Base-by-base conservation (phyloP, 1,139 yeast genomes). In the Saccharomyces hybrid region DNA sequence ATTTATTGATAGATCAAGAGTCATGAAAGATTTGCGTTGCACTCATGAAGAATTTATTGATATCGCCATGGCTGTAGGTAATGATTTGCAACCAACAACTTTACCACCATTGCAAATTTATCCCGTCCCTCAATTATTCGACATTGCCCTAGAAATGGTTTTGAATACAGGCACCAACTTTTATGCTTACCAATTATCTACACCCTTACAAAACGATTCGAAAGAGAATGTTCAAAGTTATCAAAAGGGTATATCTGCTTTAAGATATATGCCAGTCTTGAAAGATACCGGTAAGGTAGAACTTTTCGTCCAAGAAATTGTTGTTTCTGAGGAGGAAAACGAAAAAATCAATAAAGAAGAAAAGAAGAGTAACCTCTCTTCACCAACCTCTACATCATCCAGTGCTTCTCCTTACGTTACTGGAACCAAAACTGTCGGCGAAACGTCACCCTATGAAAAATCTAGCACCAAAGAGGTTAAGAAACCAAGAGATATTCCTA, bases 41-140 rank as follows among this genome's bases (percentile, higher is more conserved):
- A 73, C 78, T 21, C 81, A 81, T 54, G 81, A 82, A 55, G 93
- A 86, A 65, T 82, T 91, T 57, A 74, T 82, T 54, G 96, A 91
- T 64, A 79, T 88, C 52, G 78, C 90, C 6, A 69, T 67, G 72
- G 82, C 87, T 67, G 85, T 86, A 6, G 96, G 97, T 2, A 87
- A 89, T 66, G 83, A 81, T 51, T 75, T 87, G 53, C 93, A 87
- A 64, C 91, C 91, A 11, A 71, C 70, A 32, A 79, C 83, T 1
- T 78, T 88, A 58, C 86, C 76, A 77, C 88, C 71, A 50, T 72
- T 75, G 49, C 78, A 74, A 51, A 65, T 60, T 28, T 71, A 64
- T 64, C 76, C 72, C 52, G 67, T 60, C 16, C 64, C 58, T 53
- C 73, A 61, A 61, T 62, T 64, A 52, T 72, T 64, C 59, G 74